These are phyloP conservation scores for Xylaria palmicola DNA, from an alignment of 495 filamentous ascomycete species.

Conservation along the genomic window DNA sequence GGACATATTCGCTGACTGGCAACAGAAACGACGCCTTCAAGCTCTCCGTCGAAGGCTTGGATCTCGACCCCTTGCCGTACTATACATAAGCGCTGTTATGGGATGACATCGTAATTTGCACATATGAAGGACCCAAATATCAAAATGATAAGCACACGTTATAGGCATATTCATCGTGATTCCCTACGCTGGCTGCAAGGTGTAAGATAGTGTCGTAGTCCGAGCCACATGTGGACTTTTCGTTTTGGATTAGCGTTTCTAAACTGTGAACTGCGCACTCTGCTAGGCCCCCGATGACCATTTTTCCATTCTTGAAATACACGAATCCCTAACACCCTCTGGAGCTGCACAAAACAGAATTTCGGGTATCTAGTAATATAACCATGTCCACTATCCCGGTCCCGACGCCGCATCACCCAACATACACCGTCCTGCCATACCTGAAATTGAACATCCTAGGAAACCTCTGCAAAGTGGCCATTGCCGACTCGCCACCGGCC, in stretches of 20 bases:
- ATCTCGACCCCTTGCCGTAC: slow-evolving; percentile 72
- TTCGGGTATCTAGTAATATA: slow-evolving; percentile 14
- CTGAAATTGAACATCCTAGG: slow-evolving; percentile 1
- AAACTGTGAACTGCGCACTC: too few relatives aligned
- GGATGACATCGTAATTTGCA: not conserved
- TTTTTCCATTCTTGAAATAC: not conserved
- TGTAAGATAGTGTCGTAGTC: not conserved
- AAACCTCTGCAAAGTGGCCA: not conserved
- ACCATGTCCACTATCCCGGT: slow-evolving; percentile 9
- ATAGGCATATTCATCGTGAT: not conserved
- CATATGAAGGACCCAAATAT: not conserved
- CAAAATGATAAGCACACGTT: not conserved
- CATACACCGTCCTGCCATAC: not conserved
- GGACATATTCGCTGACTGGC: not conserved
- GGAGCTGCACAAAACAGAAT: not conserved
- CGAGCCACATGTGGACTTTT: not conserved
- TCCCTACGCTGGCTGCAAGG: not conserved
- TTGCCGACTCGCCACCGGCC: not conserved
- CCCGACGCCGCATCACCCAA: slow-evolving; percentile 6
- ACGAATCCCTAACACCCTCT: not conserved
- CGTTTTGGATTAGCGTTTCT: not conserved
- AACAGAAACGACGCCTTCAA: slow-evolving; percentile 76
- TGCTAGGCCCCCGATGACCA: not conserved
- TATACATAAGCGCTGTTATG: not conserved
- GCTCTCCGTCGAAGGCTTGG: slow-evolving; percentile 68